Percentiles rank a stretch among this genome's conserved stretches.
These are phyloP conservation scores for Blumeriella jaapii DNA, from an alignment of 2,329 filamentous ascomycete species.

Conservation along the genomic window DNA sequence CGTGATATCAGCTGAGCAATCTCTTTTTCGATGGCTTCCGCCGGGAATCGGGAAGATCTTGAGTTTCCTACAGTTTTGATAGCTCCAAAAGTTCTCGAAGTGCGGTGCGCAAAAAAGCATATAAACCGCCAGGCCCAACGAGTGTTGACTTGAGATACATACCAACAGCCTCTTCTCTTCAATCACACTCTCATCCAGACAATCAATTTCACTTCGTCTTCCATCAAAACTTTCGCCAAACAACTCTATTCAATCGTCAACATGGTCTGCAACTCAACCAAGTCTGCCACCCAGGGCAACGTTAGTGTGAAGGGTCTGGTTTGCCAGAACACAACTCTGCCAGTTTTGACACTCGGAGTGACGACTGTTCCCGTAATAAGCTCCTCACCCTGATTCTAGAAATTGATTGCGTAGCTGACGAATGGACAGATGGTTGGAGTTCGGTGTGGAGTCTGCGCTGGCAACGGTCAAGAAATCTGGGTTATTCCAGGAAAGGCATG, in stretches of 20 bases:
- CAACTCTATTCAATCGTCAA: background rate
- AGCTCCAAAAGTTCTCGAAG: background rate
- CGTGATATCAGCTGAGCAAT: constrained; percentile 8
- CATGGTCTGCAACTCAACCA: constrained; percentile 12
- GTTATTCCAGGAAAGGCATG: constrained; percentile 42
- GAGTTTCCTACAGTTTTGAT: constrained; percentile 3
- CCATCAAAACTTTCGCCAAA: too few species aligned
- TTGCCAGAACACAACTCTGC: constrained; percentile 5
- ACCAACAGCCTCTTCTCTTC: background rate
- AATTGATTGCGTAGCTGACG: constrained; percentile 8
- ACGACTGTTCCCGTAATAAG: constrained; percentile 14
- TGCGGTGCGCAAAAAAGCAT: constrained; percentile 8
- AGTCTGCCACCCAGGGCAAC: background rate
- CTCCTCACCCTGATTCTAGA: background rate
- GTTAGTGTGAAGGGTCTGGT: background rate
- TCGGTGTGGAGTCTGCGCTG: constrained; percentile 39
- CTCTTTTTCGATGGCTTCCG: constrained; percentile 3
- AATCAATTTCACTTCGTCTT: background rate
- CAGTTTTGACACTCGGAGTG: constrained; percentile 7
- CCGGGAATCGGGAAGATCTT: constrained; percentile 3
- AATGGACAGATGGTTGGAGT: constrained; percentile 35
- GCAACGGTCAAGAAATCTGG: constrained; percentile 41
- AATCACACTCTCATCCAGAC: background rate
- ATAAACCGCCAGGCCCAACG: constrained; percentile 3
- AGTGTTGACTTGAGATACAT: background rate